Evolutionary conservation across 2,329 filamentous ascomycete genomes (phyloP).

Genomic region (Colletotrichum viniferum): DNA sequence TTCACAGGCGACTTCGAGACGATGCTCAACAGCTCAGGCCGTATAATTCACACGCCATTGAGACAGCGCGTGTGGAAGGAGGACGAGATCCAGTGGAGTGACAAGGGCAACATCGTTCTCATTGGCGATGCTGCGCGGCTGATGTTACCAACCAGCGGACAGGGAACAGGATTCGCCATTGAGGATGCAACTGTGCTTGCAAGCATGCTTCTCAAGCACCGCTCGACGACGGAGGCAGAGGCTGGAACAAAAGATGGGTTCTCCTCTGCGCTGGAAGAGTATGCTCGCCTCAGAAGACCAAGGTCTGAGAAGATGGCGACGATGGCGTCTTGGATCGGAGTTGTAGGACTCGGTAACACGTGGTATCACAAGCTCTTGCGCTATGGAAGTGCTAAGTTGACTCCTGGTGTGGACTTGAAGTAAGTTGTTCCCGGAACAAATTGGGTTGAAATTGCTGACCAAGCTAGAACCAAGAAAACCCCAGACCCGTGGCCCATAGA

Average conservation of each 20-base stretch:
- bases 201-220: slow-evolving; percentile 18
- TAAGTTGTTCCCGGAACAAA: neutral
- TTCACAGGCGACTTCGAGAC: slow-evolving; percentile 23
- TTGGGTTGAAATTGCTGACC: neutral
- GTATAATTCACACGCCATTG: slow-evolving; percentile 28
- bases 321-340: slow-evolving; percentile 18
- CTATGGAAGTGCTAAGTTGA: neutral
- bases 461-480: neutral
- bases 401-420: slow-evolving; percentile 11
- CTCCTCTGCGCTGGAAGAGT: slow-evolving; percentile 22
- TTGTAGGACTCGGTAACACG: slow-evolving; percentile 17
- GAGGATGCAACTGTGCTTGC: slow-evolving; percentile 29
- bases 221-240: rapidly evolving
- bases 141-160: slow-evolving; percentile 29
- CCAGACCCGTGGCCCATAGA: slow-evolving; percentile 27
- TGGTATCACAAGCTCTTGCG: slow-evolving; percentile 24
- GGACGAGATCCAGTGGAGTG: slow-evolving; percentile 26
- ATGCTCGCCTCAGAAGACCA: slow-evolving; percentile 20
- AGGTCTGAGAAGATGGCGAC: slow-evolving; percentile 27
- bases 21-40: slow-evolving; percentile 25
- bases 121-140: slow-evolving; percentile 27
- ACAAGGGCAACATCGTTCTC: slow-evolving; percentile 21
- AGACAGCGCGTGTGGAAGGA: slow-evolving; percentile 28
- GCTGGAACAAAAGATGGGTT: neutral
- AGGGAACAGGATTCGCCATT: slow-evolving; percentile 29